A percentile compares a stretch with the other conserved stretches of the same genome.
These are phyloP conservation scores for Flaveria brownii DNA, from an alignment of 129 eudicot genomes.

Conservation along the genomic window DNA sequence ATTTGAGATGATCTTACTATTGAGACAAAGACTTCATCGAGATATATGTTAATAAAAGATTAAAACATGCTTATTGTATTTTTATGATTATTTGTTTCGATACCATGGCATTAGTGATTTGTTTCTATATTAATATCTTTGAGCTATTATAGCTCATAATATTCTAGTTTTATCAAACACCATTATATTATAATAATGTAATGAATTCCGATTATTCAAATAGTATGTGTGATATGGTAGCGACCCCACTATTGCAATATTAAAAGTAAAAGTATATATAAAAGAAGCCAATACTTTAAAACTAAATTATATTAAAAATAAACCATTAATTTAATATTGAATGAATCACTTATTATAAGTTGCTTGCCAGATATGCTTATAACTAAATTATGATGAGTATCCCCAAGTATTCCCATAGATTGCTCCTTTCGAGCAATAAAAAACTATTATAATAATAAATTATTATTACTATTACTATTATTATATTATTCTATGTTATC, in stretches of 20 bases:
- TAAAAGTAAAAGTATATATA: too few species aligned
- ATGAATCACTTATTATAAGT: slow-evolving; percentile 30
- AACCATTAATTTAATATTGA: not conserved
- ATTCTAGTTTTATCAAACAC: not conserved
- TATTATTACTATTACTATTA: not conserved
- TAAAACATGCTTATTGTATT: too few species aligned
- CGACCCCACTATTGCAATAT: not conserved
- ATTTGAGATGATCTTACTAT: too few species aligned
- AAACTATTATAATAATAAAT: not conserved
- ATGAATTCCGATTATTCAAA: not conserved
- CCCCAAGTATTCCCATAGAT: slow-evolving; percentile 52
- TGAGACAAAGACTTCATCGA: too few species aligned
- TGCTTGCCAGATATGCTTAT: slow-evolving; percentile 56
- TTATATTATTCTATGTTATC: slow-evolving; percentile 3
- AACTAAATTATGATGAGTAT: slow-evolving; percentile 47
- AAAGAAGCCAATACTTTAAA: not conserved
- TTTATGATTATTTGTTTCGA: too few species aligned
- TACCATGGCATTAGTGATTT: too few species aligned
- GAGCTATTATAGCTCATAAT: not conserved
- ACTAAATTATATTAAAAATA: not conserved
- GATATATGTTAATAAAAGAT: too few species aligned
- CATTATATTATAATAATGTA: not conserved
- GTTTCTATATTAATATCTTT: too few species aligned
- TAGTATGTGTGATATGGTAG: not conserved
- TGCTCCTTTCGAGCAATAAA: slow-evolving; percentile 33